Evolutionary conservation across 2,329 filamentous ascomycete species (phyloP).

Genomic region (Hymenoscyphus albidus): DNA sequence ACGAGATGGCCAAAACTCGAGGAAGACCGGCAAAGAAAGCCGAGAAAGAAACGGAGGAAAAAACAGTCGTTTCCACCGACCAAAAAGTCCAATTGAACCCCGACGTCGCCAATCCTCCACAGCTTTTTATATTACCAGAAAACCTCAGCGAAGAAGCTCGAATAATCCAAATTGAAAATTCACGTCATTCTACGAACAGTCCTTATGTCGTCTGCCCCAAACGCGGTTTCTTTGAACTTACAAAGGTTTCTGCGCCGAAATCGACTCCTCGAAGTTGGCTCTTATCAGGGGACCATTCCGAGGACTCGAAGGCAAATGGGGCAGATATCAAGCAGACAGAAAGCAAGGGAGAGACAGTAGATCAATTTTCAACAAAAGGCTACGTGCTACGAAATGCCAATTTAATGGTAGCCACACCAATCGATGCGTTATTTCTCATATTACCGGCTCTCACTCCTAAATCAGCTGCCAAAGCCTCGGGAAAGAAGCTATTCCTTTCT

Average conservation of each 20-base stretch:
- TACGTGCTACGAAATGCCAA: constrained; percentile 65
- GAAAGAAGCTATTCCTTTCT: constrained; percentile 63
- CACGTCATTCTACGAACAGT: constrained; percentile 50
- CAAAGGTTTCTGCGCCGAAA: constrained; percentile 50
- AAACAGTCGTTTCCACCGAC: constrained; percentile 27
- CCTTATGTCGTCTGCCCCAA: constrained; percentile 61
- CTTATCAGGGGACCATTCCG: constrained; percentile 34
- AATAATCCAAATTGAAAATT: constrained; percentile 58
- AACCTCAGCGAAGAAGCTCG: constrained; percentile 50
- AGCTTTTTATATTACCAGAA: constrained; percentile 59
- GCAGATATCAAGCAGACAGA: constrained; percentile 17
- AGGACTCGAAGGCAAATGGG: constrained; percentile 4
- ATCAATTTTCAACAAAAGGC: constrained; percentile 34
- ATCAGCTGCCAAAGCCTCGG: constrained; percentile 40
- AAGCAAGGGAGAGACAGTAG: constrained; percentile 21
- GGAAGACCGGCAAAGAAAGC: constrained; percentile 27
- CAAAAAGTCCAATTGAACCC: constrained; percentile 32
- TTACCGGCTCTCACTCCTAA: constrained; percentile 63
- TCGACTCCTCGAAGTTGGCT: constrained; percentile 60
- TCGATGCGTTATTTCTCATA: constrained; percentile 82
- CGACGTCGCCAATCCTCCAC: constrained; percentile 43
- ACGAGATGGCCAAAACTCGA: constrained; percentile 30
- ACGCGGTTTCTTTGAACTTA: constrained; percentile 63
- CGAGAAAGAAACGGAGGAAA: constrained; percentile 17
- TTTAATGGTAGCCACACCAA: constrained; percentile 76